These are phyloP conservation scores for Stachybotrys chartarum DNA, from an alignment of 2,329 filamentous ascomycete species.

Conservation along the genomic window DNA sequence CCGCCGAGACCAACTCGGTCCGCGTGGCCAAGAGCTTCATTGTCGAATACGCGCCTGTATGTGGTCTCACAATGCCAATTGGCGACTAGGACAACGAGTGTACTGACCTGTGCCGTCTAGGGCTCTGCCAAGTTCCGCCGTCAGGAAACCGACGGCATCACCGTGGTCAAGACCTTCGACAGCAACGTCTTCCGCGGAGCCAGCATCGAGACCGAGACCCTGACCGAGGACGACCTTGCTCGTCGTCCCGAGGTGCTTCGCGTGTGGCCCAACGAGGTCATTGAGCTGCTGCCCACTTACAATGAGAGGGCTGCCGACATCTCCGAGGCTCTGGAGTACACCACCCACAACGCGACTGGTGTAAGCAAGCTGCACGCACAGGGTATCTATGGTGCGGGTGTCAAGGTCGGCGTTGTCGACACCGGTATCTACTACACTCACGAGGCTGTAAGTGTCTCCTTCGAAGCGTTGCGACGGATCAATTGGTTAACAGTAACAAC, in stretches of 20 bases:
- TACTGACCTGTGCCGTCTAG: neutral
- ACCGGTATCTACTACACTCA: constrained; percentile 17
- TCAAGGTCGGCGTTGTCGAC: constrained; percentile 17
- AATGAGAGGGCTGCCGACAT: neutral
- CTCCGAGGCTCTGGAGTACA: constrained; percentile 8
- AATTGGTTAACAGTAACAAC: neutral
- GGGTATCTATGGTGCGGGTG: constrained; percentile 14
- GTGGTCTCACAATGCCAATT: neutral
- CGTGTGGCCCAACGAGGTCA: constrained; percentile 11
- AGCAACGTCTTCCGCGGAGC: constrained; percentile 14
- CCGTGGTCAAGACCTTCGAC: constrained; percentile 6
- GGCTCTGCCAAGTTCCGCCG: neutral
- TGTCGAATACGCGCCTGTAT: neutral
- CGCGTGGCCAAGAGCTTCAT: constrained; percentile 2
- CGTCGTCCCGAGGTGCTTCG: constrained; percentile 11
- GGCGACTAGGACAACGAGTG: neutral
- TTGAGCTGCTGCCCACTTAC: constrained; percentile 1
- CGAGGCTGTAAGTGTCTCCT: constrained; percentile 3
- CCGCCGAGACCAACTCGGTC: neutral
- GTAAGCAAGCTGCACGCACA: constrained; percentile 14
- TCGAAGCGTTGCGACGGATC: neutral
- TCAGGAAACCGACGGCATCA: constrained; percentile 1
- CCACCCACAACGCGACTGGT: constrained; percentile 14
- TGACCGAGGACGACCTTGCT: constrained; percentile 10
- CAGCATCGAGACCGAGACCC: constrained; percentile 10